Percentiles rank a stretch among this genome's conserved stretches.
Conservation (phyloP, 805 yeast genomes). For the Priceomyces melissophilus region DNA sequence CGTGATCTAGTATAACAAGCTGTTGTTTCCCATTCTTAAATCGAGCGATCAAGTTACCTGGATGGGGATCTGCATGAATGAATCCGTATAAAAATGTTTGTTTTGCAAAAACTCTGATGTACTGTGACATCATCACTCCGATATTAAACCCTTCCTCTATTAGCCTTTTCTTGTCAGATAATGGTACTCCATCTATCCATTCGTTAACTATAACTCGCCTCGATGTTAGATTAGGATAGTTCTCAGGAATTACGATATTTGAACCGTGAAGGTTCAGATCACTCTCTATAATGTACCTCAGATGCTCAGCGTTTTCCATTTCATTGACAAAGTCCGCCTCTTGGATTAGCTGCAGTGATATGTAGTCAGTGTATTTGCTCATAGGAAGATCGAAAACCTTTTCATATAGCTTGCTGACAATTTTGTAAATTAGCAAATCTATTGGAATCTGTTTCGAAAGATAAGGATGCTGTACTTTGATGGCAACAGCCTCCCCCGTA, state of each 20-base stretch:
- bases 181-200: constrained; percentile 71
- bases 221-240: constrained; percentile 44
- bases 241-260: constrained; percentile 54
- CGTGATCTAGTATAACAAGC: constrained; percentile 71
- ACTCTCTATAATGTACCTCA: constrained; percentile 32
- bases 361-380: constrained; percentile 51
- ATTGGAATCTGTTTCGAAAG: constrained; percentile 57
- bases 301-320: constrained; percentile 45
- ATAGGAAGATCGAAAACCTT: constrained; percentile 63
- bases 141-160: constrained; percentile 37
- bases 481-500: constrained; percentile 53
- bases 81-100: constrained; percentile 66
- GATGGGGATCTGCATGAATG: constrained; percentile 77
- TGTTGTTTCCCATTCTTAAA: constrained; percentile 40
- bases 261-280: constrained; percentile 38
- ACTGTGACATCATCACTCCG: constrained; percentile 43
- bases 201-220: constrained; percentile 58
- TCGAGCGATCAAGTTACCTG: constrained; percentile 69
- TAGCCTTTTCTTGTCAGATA: constrained; percentile 46
- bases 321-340: constrained; percentile 66
- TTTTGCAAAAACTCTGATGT: constrained; percentile 49
- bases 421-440: constrained; percentile 58
- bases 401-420: constrained; percentile 52
- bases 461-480: constrained; percentile 64
- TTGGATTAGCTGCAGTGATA: constrained; percentile 52